Base-by-base conservation (phyloP, 2,329 filamentous ascomycete species). In the Nannizziopsis arthrosporioides region DNA sequence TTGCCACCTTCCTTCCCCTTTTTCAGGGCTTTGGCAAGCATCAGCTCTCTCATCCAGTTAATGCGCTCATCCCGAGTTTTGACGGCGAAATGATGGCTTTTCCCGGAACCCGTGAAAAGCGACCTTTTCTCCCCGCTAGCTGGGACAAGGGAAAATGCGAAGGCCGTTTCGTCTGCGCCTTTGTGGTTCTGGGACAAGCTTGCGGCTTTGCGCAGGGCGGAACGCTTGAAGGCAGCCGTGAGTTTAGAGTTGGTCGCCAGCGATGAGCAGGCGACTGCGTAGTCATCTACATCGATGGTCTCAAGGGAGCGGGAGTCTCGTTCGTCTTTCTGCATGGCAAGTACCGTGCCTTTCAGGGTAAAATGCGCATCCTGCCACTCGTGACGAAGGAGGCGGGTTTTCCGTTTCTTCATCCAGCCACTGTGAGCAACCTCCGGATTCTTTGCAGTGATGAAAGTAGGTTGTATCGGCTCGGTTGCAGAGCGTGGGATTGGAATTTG, bases 281-380 rank as follows among this genome's bases (percentile, higher is more conserved):
- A 69, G 31, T 67, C 63, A 44, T 68, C 65, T 0, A 69, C 61
- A 41, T 66, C 62, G 46, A 65, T 63, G 17, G 53, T 56, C 44
- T 66, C 63, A 11, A 65, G 54, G 1, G 60, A 56, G 18, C 54
- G 57, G 11, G 56, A 59, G 11, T 56, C 48, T 10, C 54, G 57
- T 37, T 63, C 60, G 38, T 63, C 57, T 30, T 57, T 56, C 44
- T 57, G 57, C 63, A 66, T 66, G 31, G 61, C 59, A 34, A 86
- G 74, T 22, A 78, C 77, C 19, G 81, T 85, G 50, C 83, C 83
- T 58, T 81, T 81, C 54, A 95, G 81, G 19, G 85, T 87, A 64
- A 92, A 93, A 70, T 90, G 92, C 57, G 87, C 83, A 63, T 93
- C 85, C 60, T 88, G 80, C 89, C 89, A 95, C 69, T 95, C 89